Conservation (phyloP, 1,139 yeast genomes). For the Magnusiomyces sp. region DNA sequence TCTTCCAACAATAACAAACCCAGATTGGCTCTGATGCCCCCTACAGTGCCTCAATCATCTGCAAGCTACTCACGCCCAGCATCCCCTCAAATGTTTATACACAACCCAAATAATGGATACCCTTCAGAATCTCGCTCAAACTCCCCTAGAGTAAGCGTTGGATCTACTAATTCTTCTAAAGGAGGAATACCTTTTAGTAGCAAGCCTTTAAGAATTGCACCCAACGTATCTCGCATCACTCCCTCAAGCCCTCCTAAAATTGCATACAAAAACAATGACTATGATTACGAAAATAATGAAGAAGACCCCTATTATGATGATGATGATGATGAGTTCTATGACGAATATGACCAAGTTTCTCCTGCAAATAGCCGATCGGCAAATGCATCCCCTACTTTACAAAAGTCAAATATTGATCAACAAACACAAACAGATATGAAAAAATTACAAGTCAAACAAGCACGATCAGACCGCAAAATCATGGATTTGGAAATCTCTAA, state of each 20-base stretch:
- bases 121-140: too few relatives aligned
- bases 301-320: not conserved
- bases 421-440: slow-evolving; percentile 1
- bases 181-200: too few relatives aligned
- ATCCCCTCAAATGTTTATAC: too few relatives aligned
- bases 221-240: too few relatives aligned
- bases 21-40: not conserved
- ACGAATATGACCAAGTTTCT: not conserved
- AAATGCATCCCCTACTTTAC: too few relatives aligned
- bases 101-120: too few relatives aligned
- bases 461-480: slow-evolving; percentile 24
- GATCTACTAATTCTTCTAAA: too few relatives aligned
- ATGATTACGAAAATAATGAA: slow-evolving; percentile 1
- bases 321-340: not conserved
- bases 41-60: not conserved
- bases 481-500: slow-evolving; percentile 28
- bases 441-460: slow-evolving; percentile 15
- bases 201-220: too few relatives aligned
- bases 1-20: not conserved
- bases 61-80: not conserved
- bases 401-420: not conserved
- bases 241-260: too few relatives aligned
- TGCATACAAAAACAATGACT: slow-evolving; percentile 3
- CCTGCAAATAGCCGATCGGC: too few relatives aligned
- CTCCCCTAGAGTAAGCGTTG: too few relatives aligned